These are phyloP conservation scores for Apiospora saccharicola DNA, from an alignment of 2,329 filamentous ascomycete species.

Conservation along the genomic window DNA sequence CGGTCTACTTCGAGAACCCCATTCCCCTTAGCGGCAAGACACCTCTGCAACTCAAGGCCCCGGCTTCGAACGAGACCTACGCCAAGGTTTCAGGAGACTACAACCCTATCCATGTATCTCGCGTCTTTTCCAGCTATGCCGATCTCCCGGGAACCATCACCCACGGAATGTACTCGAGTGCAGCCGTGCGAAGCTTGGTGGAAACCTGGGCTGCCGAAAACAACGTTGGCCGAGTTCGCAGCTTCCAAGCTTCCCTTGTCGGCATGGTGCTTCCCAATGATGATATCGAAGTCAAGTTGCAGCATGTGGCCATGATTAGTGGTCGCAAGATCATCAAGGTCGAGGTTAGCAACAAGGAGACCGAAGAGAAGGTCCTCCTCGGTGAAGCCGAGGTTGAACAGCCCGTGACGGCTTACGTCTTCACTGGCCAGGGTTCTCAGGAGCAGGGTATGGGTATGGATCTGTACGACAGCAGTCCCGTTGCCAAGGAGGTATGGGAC, in stretches of 20 bases:
- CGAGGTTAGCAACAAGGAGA: conserved; percentile 93
- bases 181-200: conserved; percentile 91
- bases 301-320: conserved; percentile 96
- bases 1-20: conserved; percentile 95
- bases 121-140: conserved; percentile 95
- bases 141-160: conserved; percentile 97
- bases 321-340: conserved; percentile 99
- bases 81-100: conserved; percentile 97
- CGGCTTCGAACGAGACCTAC: conserved; percentile 96
- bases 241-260: conserved; percentile 96
- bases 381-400: conserved; percentile 98
- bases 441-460: conserved; percentile 99
- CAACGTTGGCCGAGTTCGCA: conserved; percentile 94
- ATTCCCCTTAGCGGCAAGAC: conserved; percentile 95
- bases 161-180: conserved; percentile 99
- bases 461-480: conserved; percentile 89
- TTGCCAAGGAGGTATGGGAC: conserved; percentile 98
- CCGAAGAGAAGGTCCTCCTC: conserved; percentile 93
- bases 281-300: conserved; percentile 90
- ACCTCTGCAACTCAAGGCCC: conserved; percentile 86
- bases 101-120: conserved; percentile 98
- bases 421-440: conserved; percentile 97
- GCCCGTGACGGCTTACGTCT: conserved; percentile 94
- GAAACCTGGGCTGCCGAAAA: conserved; percentile 99
- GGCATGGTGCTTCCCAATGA: conserved; percentile 99